These are phyloP conservation scores for Populus euphratica DNA, from an alignment of 345 rosid genomes.

Conservation along the genomic window DNA sequence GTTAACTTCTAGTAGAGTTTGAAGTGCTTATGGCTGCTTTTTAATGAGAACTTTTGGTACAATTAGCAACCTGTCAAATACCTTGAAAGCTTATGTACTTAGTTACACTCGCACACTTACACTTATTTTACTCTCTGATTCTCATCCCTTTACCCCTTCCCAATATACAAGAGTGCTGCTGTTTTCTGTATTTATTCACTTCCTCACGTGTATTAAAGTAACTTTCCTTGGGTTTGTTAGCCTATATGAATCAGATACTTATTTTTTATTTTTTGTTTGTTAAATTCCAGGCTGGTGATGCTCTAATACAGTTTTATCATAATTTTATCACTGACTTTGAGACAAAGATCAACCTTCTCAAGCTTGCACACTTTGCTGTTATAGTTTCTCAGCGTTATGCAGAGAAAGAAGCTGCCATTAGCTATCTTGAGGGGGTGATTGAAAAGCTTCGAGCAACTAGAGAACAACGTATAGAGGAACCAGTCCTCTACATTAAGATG, in stretches of 20 bases:
- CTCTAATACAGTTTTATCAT: conserved; percentile 78
- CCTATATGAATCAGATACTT: background rate
- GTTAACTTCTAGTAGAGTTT: background rate
- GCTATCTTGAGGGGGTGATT: conserved; percentile 78
- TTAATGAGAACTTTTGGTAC: background rate
- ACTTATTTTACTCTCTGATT: background rate
- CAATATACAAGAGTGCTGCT: background rate
- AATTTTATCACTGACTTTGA: conserved; percentile 95
- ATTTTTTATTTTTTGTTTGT: background rate
- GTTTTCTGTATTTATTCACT: background rate
- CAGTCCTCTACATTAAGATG: conserved; percentile 80
- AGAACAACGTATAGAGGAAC: conserved; percentile 80
- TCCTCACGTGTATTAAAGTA: background rate
- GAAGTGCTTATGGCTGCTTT: background rate
- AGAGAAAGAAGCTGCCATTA: conserved; percentile 91
- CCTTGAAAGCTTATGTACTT: background rate
- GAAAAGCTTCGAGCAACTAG: conserved; percentile 74
- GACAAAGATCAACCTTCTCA: conserved; percentile 95
- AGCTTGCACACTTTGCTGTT: conserved; percentile 95
- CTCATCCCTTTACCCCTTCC: background rate
- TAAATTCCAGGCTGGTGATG: conserved; percentile 83
- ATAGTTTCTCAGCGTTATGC: conserved; percentile 84
- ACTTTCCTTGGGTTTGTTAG: background rate
- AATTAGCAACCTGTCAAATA: background rate
- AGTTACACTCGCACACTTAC: background rate